Conservation (phyloP, 495 filamentous ascomycete genomes). For the Evernia prunastri region DNA sequence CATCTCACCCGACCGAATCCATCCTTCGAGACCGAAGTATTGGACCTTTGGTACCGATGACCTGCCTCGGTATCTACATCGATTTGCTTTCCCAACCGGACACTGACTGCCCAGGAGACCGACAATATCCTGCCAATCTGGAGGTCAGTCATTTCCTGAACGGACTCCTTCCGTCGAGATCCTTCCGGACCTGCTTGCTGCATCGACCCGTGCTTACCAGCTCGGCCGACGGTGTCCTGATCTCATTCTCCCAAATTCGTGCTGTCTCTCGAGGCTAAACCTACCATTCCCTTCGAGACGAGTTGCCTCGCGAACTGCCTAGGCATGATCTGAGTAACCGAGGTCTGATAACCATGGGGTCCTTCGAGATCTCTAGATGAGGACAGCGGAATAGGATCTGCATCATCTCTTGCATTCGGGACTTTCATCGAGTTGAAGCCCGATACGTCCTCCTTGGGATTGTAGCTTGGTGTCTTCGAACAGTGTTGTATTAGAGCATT, state of each 20-base stretch:
- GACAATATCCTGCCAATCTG: background rate
- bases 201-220: background rate
- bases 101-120: background rate
- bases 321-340: background rate
- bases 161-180: background rate
- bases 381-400: background rate
- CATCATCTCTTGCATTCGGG: background rate
- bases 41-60: no score
- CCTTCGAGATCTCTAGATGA: background rate
- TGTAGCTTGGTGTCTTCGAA: background rate
- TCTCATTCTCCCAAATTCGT: no score
- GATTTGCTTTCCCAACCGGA: background rate
- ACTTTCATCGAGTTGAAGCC: background rate
- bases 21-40: no score
- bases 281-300: no score
- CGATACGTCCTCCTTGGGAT: background rate
- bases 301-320: background rate
- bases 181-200: background rate
- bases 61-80: background rate
- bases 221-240: background rate
- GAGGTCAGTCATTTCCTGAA: background rate
- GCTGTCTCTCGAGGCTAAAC: no score
- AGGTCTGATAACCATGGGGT: background rate
- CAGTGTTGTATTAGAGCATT: background rate
- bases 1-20: no score